Base-by-base conservation (phyloP, 768 basidiomycete species). In the Psilocybe tampanensis region DNA sequence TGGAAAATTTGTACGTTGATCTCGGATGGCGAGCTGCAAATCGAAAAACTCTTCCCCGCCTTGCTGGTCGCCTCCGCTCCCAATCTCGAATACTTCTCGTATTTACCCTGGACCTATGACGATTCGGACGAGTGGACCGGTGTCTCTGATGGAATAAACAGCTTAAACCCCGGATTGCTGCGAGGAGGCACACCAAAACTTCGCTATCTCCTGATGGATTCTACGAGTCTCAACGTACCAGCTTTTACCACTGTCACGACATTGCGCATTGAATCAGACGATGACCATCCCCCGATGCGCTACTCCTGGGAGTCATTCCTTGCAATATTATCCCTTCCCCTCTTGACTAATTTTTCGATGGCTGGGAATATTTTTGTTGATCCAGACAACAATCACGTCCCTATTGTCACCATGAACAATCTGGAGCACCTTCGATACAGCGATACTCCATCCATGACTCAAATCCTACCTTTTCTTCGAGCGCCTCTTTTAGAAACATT, bases 181-280 rank as follows among this genome's bases (percentile, higher is more conserved):
- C 33, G 23, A 50, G 57, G 54, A n/a, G 66, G 64, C 4, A 53
- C 66, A 2, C 64, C 61, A 2, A 60, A 63, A 23, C 22, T 69
- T 15, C 52, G 52, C 11, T 66, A 47, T 13, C 24, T 66, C 1
- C 47, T 51, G 13, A 41, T 66, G 33, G 66, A 66, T 39, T 39
- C 42, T 9, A 33, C 60, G 3, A 57, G 39, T 21, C 18, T 21
- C 13, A 21, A 17, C 15, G 36, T 42, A 1, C 63, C 66, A 1
- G 60, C 66, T 17, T 32, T 65, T 6, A 47, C 55, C 19, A 63
- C 56, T 32, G 39, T 66, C 21, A 63, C 61, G 8, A 60, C 60
- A 17, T 59, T 67, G 2, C 59, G 62, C 22, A 48, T 67, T 42
- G 64, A 66, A 45, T 42, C 56, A 36, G 49, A 39, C 18, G 41